Evolutionary conservation across 192 early-diverging fungal genomes (phyloP).

Genomic region (Rhizoclosmatium sp.): DNA sequence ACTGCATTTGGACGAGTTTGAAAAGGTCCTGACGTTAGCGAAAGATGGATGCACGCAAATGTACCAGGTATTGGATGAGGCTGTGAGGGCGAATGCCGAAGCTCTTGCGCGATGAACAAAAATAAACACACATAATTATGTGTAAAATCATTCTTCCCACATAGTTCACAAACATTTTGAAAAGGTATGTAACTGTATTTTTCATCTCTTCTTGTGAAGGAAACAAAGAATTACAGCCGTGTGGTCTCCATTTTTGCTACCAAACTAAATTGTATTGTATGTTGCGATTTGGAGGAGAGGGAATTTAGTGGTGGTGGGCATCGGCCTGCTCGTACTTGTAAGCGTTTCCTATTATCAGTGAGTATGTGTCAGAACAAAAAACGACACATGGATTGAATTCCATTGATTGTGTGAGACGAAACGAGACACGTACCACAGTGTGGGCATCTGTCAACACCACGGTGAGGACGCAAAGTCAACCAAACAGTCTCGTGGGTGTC

Average conservation of each 20-base stretch:
- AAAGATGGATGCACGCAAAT: constrained; percentile 74
- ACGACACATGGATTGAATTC: neutral
- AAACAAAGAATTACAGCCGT: too few species aligned
- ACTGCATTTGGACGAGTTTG: constrained; percentile 83
- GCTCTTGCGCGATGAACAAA: constrained; percentile 9
- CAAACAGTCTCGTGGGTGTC: constrained; percentile 94
- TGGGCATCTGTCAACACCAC: constrained; percentile 90
- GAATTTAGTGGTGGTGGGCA: constrained; percentile 36
- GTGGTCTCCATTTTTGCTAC: neutral
- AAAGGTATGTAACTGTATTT: too few species aligned
- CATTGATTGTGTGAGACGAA: too few species aligned
- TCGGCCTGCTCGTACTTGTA: constrained; percentile 44
- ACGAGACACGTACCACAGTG: constrained; percentile 84
- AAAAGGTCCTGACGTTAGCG: constrained; percentile 70
- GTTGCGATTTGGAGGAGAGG: too few species aligned
- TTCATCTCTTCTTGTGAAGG: too few species aligned
- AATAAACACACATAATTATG: too few species aligned
- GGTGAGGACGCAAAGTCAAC: constrained; percentile 83
- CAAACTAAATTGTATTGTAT: too few species aligned
- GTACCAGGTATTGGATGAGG: constrained; percentile 64
- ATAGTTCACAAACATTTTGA: too few species aligned
- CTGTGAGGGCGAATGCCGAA: constrained; percentile 49
- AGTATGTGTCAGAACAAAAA: neutral
- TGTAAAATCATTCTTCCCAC: too few species aligned
- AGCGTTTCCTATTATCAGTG: constrained; percentile 28